phyloP scores from a whole-genome alignment of 2,329 filamentous ascomycete species.

The Claviceps fusiformis region DNA sequence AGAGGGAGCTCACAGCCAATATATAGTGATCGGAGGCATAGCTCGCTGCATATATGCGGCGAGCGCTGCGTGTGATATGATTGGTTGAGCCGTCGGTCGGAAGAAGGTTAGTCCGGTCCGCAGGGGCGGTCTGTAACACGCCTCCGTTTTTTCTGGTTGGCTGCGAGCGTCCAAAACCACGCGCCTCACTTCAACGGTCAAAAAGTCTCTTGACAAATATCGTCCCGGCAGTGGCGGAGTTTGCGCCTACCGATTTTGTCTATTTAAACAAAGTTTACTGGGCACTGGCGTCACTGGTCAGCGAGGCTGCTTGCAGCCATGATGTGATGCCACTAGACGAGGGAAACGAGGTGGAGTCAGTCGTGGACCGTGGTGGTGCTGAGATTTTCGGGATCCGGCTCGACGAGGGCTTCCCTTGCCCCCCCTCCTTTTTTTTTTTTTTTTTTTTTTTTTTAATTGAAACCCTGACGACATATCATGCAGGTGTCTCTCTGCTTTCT shows the following conservation, averaged over 20 bases:
- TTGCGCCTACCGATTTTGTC: not conserved
- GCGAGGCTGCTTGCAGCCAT: constrained; percentile 8
- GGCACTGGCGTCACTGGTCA: constrained; percentile 3
- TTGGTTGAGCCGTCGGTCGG: too few species aligned
- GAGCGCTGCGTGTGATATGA: too few species aligned
- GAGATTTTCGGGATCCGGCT: constrained; percentile 7
- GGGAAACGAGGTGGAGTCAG: too few species aligned
- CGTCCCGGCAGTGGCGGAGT: not conserved
- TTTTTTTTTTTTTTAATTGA: too few species aligned
- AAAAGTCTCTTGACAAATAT: too few species aligned
- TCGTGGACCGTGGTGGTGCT: not conserved
- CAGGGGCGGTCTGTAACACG: too few species aligned
- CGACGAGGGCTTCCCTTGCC: not conserved
- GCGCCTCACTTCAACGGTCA: not conserved
- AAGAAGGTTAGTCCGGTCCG: too few species aligned
- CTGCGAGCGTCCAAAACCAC: not conserved
- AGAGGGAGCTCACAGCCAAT: too few species aligned
- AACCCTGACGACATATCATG: constrained; percentile 9
- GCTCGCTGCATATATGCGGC: too few species aligned
- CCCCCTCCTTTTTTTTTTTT: not conserved
- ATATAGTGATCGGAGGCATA: too few species aligned
- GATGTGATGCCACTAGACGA: too few species aligned
- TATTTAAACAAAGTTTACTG: not conserved
- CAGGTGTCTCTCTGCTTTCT: constrained; percentile 8
- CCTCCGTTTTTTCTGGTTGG: not conserved